Conservation (phyloP, 139 green algal species). For the Tetratostichococcus sp. region DNA sequence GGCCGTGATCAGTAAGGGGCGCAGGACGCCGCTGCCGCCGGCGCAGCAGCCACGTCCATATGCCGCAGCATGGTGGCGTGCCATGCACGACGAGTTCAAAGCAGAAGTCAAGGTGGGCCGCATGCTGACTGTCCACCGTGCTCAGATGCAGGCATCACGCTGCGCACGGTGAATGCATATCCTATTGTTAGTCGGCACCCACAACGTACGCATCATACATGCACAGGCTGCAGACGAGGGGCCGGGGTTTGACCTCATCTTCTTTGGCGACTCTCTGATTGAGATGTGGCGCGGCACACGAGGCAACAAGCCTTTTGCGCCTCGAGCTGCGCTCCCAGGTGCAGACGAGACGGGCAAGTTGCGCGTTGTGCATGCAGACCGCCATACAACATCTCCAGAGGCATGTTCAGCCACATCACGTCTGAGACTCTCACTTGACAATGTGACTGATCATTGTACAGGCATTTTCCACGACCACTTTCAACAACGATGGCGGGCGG, state of each 20-base stretch:
- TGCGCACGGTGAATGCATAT: too few species aligned
- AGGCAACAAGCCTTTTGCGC: background rate
- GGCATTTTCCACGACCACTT: background rate
- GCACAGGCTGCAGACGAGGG: background rate
- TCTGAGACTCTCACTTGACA: too few species aligned
- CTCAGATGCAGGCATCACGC: background rate
- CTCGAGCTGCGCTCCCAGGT: background rate
- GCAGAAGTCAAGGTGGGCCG: background rate
- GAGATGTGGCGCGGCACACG: conserved; percentile 7
- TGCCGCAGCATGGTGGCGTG: background rate
- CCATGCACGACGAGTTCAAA: background rate
- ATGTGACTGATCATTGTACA: too few species aligned
- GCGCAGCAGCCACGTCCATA: too few species aligned
- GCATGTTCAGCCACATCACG: too few species aligned
- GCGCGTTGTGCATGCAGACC: too few species aligned
- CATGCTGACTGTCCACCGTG: background rate
- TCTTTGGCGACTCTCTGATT: conserved; percentile 5
- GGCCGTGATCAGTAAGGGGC: too few species aligned
- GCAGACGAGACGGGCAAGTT: too few species aligned
- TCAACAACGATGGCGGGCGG: background rate
- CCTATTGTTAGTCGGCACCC: too few species aligned
- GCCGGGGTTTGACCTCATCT: conserved; percentile 6
- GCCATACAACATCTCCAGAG: too few species aligned
- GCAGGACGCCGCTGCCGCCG: background rate
- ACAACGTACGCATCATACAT: background rate